Conservation (phyloP, 257 asterid species). For the Solanum commersonii region DNA sequence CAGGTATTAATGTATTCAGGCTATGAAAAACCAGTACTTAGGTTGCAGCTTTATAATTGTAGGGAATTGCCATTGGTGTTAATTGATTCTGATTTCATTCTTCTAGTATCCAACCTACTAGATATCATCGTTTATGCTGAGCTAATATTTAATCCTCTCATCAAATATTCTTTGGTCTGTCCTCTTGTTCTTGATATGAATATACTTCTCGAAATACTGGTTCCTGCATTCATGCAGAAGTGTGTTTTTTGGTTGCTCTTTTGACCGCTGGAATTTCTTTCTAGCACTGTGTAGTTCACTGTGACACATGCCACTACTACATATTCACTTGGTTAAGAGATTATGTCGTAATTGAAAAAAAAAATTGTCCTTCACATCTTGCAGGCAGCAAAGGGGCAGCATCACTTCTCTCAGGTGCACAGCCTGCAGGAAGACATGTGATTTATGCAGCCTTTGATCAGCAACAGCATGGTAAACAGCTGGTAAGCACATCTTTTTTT, state of each 20-base stretch:
- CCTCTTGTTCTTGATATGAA: not conserved
- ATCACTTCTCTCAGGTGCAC: slow-evolving; percentile 45
- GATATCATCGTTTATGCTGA: not conserved
- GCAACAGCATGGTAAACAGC: slow-evolving; percentile 74
- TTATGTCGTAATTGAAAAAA: too few relatives aligned
- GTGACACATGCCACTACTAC: not conserved
- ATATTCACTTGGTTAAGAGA: not conserved
- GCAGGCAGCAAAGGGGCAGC: slow-evolving; percentile 81
- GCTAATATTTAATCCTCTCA: not conserved
- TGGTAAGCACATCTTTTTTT: slow-evolving; percentile 39
- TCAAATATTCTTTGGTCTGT: not conserved
- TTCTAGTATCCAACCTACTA: not conserved
- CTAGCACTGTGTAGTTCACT: not conserved
- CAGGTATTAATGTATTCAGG: not conserved
- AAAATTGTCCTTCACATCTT: not conserved
- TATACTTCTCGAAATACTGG: not conserved
- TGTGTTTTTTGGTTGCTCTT: not conserved
- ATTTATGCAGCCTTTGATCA: slow-evolving; percentile 77
- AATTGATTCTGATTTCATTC: not conserved
- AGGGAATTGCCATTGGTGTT: not conserved
- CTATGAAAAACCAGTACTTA: not conserved
- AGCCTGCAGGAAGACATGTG: slow-evolving; percentile 63
- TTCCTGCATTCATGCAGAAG: not conserved
- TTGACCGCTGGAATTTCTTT: not conserved
- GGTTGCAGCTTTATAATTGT: not conserved